Evolutionary conservation across 1,284 basidiomycete species (phyloP).

Genomic region (Sparassis latifolia): DNA sequence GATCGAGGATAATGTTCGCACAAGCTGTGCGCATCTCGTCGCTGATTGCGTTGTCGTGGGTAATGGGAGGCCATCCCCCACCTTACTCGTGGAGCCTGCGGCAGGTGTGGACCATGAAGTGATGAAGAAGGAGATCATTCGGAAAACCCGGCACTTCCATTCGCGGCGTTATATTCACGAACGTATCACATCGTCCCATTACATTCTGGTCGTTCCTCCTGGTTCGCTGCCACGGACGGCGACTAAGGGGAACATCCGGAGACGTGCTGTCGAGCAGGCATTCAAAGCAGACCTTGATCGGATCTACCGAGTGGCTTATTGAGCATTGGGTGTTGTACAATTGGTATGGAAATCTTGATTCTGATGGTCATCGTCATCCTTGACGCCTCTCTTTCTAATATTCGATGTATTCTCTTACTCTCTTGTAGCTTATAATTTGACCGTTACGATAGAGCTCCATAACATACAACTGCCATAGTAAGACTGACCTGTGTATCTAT

Average conservation of each 20-base stretch:
- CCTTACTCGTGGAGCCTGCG: slow-evolving; percentile 52
- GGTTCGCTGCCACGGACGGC: slow-evolving; percentile 57
- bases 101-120: slow-evolving; percentile 27
- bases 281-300: slow-evolving; percentile 45
- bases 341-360: too few species aligned
- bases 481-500: too few species aligned
- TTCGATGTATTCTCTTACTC: too few species aligned
- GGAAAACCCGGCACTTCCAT: slow-evolving; percentile 59
- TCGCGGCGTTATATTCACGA: slow-evolving; percentile 61
- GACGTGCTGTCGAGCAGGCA: slow-evolving; percentile 53
- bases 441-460: too few species aligned
- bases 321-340: not conserved
- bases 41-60: slow-evolving; percentile 62
- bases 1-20: slow-evolving; percentile 63
- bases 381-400: too few species aligned
- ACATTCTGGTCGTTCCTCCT: slow-evolving; percentile 52
- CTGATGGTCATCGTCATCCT: too few species aligned
- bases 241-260: slow-evolving; percentile 68
- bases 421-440: too few species aligned
- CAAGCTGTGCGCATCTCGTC: slow-evolving; percentile 47
- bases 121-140: slow-evolving; percentile 56
- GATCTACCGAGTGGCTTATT: slow-evolving; percentile 27
- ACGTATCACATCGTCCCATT: slow-evolving; percentile 45
- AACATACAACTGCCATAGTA: too few species aligned
- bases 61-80: slow-evolving; percentile 55